Evolutionary conservation across 805 yeast genomes (phyloP), one percentile per base, ranked within the genome.

Genomic region (Lipomyces orientalis): DNA sequence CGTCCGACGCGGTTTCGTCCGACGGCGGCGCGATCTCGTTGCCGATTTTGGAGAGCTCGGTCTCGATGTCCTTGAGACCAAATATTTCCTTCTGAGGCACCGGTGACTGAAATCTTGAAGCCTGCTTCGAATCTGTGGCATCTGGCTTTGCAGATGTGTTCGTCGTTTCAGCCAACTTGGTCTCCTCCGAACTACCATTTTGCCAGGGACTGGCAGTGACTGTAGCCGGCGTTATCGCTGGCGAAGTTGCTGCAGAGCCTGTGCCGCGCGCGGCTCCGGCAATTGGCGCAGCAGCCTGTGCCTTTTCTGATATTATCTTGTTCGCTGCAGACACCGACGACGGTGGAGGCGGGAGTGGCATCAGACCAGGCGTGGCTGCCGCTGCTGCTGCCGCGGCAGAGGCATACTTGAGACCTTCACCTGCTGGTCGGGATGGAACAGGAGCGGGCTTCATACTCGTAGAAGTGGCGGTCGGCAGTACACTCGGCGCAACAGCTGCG

Each of bases 351-450:
- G 60, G 75, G 46, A 61, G 65, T 54, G 61, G 76, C 58, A 71
- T 65, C 62, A 64, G 70, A 65, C 51, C 73, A 12, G 74, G 70
- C 4, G 73, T 73, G 5, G 66, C 64, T 2, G 75, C 63, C 9
- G 75, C 72, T 19, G 81, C 76, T 16, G 80, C 75, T 39, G 77
- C 68, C 7, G 78, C 64, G 71, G 78, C 61, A 62, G 71, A 59
- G 69, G 68, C 73, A 81, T 88, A 86, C 73, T 86, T 86, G 62
- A 86, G 76, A 59, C 71, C 70, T 37, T 84, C 86, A 1, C 85
- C 86, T 8, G 83, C 80, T 8, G 87, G 86, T 61, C 81, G 83
- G 0, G 83, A 76, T 12, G 88, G 89, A 5, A 85, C 79, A 2
- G 85, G 78, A 1, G 89, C 87, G 0, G 89, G 89, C 73, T 84